phyloP scores from a whole-genome alignment of 768 basidiomycete genomes.

The Lactifluus pinguis region DNA sequence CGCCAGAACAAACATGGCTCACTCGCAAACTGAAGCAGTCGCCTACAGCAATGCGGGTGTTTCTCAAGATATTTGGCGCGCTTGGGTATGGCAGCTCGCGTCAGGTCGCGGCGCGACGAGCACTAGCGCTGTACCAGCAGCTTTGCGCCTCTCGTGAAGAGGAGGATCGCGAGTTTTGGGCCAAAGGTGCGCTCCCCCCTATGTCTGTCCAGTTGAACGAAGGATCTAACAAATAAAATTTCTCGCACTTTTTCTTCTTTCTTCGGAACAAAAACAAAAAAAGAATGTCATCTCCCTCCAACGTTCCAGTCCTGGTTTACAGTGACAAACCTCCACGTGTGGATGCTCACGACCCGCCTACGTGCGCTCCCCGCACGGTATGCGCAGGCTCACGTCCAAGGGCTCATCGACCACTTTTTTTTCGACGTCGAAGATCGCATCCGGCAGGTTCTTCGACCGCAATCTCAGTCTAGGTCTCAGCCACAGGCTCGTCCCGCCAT shows the following conservation, averaged over 20 bases:
- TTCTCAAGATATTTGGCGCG: conserved; percentile 16
- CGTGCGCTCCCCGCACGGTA: conserved; percentile 68
- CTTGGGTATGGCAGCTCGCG: conserved; percentile 15
- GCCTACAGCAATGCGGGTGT: conserved; percentile 11
- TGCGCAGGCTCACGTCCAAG: conserved; percentile 65
- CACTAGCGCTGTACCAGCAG: conserved; percentile 14
- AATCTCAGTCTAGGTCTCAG: conserved; percentile 19
- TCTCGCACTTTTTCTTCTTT: neutral
- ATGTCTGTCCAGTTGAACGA: neutral
- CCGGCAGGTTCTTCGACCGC: conserved; percentile 47
- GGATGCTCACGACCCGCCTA: conserved; percentile 82
- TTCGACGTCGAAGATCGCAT: conserved; percentile 87
- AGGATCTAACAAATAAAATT: neutral
- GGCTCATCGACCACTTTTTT: conserved; percentile 90
- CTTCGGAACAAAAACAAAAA: conserved; percentile 35
- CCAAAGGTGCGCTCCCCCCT: conserved; percentile 1
- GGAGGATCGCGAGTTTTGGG: conserved; percentile 18
- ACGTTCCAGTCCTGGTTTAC: conserved; percentile 98
- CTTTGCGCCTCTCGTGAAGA: conserved; percentile 16
- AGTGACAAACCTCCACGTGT: conserved; percentile 84
- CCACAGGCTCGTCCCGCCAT: conserved; percentile 19
- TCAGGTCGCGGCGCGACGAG: conserved; percentile 16
- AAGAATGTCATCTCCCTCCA: conserved; percentile 78
- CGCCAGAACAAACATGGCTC: conserved; percentile 17
- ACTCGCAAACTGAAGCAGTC: conserved; percentile 18